phyloP scores from a whole-genome alignment of 73 alveolate genomes.

The Paramecium sonneborni region DNA sequence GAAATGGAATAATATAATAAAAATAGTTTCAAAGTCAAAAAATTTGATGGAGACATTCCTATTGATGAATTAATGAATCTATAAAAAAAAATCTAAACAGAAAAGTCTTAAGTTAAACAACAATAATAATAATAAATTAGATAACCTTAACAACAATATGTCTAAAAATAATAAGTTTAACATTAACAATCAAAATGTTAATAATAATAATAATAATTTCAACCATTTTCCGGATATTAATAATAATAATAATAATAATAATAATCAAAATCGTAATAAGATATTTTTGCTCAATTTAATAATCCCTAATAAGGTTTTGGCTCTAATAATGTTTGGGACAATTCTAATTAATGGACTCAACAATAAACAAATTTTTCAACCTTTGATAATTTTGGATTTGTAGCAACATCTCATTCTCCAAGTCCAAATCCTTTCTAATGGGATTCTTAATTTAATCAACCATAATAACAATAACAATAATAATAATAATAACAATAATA shows the following conservation, averaged over 20 bases:
- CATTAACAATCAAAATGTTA: not conserved
- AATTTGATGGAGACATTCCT: constrained; percentile 66
- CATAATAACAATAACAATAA: not conserved
- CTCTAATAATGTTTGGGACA: not conserved
- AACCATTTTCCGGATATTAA: not conserved
- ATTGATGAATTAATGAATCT: constrained; percentile 51
- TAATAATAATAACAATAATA: not conserved
- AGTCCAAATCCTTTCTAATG: not conserved
- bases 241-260: not conserved
- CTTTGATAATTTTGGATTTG: not conserved
- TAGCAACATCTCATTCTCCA: not conserved
- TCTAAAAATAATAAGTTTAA: not conserved
- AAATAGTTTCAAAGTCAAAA: constrained; percentile 10
- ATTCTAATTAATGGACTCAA: not conserved
- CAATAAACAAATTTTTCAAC: not conserved
- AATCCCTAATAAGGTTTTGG: not conserved
- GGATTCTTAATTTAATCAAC: not conserved
- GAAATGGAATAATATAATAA: constrained; percentile 58
- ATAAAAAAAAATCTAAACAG: constrained; percentile 37
- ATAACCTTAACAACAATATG: not conserved
- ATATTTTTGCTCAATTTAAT: not conserved
- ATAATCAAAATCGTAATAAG: not conserved
- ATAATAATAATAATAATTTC: not conserved
- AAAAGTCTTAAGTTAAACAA: not conserved
- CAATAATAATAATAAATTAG: not conserved